Evolutionary conservation across 2,329 filamentous ascomycete genomes (phyloP).

Genomic region (Aspergillus puulaauensis): DNA sequence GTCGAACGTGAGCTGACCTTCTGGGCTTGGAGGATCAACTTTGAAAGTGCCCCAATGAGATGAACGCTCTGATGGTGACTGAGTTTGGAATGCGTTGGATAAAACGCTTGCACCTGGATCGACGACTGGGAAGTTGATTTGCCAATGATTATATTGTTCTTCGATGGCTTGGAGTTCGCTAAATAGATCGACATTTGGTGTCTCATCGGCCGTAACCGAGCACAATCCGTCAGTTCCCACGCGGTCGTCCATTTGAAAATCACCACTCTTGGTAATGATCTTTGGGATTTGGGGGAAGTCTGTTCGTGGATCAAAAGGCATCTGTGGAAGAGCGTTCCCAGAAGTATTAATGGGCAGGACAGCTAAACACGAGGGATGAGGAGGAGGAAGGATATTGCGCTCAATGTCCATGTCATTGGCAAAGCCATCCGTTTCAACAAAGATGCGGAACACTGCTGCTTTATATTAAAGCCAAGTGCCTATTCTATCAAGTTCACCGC

Average conservation of each 20-base stretch:
- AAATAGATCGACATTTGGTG: slow-evolving; percentile 7
- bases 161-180: neutral
- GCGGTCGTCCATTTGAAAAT: slow-evolving; percentile 6
- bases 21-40: neutral
- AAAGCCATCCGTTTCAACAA: slow-evolving; percentile 11
- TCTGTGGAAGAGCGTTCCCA: neutral
- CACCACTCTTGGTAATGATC: neutral
- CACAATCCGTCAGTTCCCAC: neutral
- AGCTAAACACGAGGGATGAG: neutral
- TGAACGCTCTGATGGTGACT: slow-evolving; percentile 4
- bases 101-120: neutral
- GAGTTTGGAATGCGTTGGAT: slow-evolving; percentile 1
- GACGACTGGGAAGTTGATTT: slow-evolving; percentile 2
- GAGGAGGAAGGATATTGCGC: slow-evolving; percentile 6
- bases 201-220: neutral
- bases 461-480: slow-evolving; percentile 17
- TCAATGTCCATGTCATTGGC: slow-evolving; percentile 7
- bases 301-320: slow-evolving; percentile 3
- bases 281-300: neutral
- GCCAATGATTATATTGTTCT: slow-evolving; percentile 9
- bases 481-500: slow-evolving; percentile 27
- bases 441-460: slow-evolving; percentile 19
- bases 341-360: neutral
- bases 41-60: neutral
- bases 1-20: neutral